Evolutionary conservation across 257 asterid species (phyloP).

Genomic region (Rubia yunnanensis): DNA sequence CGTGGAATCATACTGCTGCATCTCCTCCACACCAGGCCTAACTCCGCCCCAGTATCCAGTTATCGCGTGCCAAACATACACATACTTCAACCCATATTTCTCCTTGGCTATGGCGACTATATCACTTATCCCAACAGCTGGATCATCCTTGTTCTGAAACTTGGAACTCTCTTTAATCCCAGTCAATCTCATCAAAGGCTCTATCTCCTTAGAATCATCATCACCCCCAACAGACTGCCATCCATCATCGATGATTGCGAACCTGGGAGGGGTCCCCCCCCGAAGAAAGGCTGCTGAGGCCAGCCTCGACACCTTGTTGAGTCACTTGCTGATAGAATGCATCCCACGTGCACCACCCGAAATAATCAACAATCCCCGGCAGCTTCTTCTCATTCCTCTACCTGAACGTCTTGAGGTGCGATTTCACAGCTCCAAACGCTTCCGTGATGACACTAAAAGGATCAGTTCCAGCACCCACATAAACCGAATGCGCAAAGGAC

Average conservation of each 20-base stretch:
- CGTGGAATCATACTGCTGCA: conserved; percentile 53
- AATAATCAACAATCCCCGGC: conserved; percentile 61
- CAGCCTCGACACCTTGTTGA: conserved; percentile 78
- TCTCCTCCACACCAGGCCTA: conserved; percentile 55
- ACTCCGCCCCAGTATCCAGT: conserved; percentile 96
- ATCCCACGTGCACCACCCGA: conserved; percentile 96
- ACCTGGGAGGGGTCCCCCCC: conserved; percentile 66
- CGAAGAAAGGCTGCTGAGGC: conserved; percentile 49
- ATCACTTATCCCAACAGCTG: conserved; percentile 44
- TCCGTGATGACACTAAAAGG: conserved; percentile 53
- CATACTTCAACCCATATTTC: conserved; percentile 61
- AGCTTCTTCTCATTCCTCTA: conserved; percentile 58
- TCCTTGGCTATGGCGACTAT: conserved; percentile 65
- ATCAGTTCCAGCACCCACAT: conserved; percentile 54
- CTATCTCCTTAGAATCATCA: not conserved
- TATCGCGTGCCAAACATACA: conserved; percentile 89
- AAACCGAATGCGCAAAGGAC: conserved; percentile 47
- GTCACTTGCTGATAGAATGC: conserved; percentile 81
- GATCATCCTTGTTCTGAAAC: conserved; percentile 47
- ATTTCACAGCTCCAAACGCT: conserved; percentile 49
- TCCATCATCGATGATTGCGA: conserved; percentile 80
- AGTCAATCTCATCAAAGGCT: conserved; percentile 45
- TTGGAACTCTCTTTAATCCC: conserved; percentile 66
- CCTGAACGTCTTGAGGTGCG: conserved; percentile 53
- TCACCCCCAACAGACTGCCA: conserved; percentile 72